Evolutionary conservation across 345 rosid species (phyloP), one percentile per base, ranked within the genome.

Genomic region (Acer negundo): DNA sequence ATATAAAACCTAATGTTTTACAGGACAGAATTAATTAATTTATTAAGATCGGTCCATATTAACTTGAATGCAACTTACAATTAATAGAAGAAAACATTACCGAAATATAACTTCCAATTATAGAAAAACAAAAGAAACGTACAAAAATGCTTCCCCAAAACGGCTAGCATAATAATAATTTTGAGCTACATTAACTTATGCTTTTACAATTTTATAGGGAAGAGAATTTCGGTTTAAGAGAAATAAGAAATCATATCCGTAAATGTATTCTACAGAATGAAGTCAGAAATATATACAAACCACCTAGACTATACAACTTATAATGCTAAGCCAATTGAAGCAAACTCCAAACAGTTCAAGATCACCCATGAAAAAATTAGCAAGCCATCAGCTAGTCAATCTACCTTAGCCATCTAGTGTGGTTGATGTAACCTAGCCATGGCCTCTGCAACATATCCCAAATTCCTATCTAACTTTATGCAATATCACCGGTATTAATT

Each of bases 261-360:
- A 59, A 26, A 11, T 47, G 24, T 47, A 17, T 69, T 53, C 10
- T 13, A 70, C 24, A 70, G 4, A 31, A 28, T 16, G 63, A n/a
- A 31, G 63, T 28, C 8, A 16, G 2, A 59, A 23, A 24, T 62
- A 74, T 62, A 17, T 73, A 44, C 59, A 62, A 46, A 24, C 51
- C 69, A 44, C 64, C 17, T 24, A 13, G 16, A 40, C 77, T 74
- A 24, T 46, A 74, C 69, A 73, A 23, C 55, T 44, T n/a, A 58
- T 63, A 17, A 47, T 47, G 61, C 49, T 68, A 6, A 46, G 69
- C 77, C 80, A 47, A 46, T 35, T n/a, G 20, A 47, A 46, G 20
- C 63, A 62, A 58, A 38, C 68, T 71, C 17, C 62, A 65, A 42
- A 42, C 55, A 40, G 49, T 16, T 31, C 49, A 72, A 46, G 38